A percentile compares a stretch with the other conserved stretches of the same genome.
phyloP scores from a whole-genome alignment of 2,329 filamentous ascomycete species.

The Ramularia endophylla region DNA sequence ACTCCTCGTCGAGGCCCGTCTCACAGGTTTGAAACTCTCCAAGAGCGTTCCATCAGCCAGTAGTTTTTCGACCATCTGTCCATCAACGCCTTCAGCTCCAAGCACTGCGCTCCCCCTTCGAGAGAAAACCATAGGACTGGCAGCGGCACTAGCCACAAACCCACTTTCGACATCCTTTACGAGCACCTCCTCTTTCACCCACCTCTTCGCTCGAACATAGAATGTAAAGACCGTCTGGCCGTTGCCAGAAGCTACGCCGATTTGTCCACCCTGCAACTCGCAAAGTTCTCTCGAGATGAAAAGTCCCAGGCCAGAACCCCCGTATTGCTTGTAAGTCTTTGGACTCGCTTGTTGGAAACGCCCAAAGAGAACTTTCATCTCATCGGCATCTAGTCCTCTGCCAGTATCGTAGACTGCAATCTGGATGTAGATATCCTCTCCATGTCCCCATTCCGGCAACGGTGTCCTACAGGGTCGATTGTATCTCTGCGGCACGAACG shows the following conservation, averaged over 20 bases:
- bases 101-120: constrained; percentile 20
- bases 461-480: constrained; percentile 17
- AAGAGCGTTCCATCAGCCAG: too few species aligned
- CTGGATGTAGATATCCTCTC: constrained; percentile 36
- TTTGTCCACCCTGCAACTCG: constrained; percentile 40
- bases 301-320: constrained; percentile 40
- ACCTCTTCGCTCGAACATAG: constrained; percentile 35
- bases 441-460: constrained; percentile 30
- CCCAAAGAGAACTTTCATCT: constrained; percentile 38
- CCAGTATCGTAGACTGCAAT: constrained; percentile 40
- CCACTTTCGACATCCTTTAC: constrained; percentile 2
- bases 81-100: too few species aligned
- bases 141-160: constrained; percentile 20
- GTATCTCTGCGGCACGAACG: constrained; percentile 27
- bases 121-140: constrained; percentile 21
- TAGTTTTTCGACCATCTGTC: too few species aligned
- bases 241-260: constrained; percentile 37
- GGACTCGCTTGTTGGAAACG: constrained; percentile 35
- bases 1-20: too few species aligned
- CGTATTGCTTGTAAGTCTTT: constrained; percentile 35
- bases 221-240: constrained; percentile 42
- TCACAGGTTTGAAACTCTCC: neutral
- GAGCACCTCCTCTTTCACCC: constrained; percentile 7
- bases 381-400: constrained; percentile 35
- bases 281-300: constrained; percentile 43